phyloP scores from a whole-genome alignment of 345 rosid species.

The Lagerstroemia speciosa region DNA sequence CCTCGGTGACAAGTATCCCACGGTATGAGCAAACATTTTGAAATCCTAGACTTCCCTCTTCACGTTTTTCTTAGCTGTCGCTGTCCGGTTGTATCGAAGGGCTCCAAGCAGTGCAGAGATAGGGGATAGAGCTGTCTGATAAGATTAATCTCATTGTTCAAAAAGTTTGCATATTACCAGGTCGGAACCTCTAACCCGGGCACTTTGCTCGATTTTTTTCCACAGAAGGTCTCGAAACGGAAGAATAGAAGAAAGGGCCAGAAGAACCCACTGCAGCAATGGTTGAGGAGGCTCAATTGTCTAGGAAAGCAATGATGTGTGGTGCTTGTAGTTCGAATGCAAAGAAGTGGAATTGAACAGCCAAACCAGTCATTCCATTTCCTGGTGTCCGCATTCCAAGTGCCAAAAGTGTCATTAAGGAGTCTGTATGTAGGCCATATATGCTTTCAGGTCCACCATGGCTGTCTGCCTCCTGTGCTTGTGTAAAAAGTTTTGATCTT shows the following conservation, averaged over 20 bases:
- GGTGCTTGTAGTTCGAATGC: neutral
- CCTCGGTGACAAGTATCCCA: constrained; percentile 1
- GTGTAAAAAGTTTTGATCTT: neutral
- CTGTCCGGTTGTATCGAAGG: too few species aligned
- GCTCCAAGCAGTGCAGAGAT: too few species aligned
- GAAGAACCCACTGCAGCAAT: neutral
- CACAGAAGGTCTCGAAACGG: neutral
- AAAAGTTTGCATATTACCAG: neutral
- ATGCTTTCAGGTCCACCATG: neutral
- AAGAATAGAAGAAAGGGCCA: neutral
- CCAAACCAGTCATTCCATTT: too few species aligned
- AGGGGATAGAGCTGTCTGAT: too few species aligned
- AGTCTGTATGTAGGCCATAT: neutral
- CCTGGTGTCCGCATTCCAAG: neutral
- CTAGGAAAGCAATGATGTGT: neutral
- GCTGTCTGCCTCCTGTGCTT: neutral
- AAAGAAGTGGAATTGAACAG: too few species aligned
- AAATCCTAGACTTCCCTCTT: neutral
- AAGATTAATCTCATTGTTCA: neutral
- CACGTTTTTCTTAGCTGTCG: neutral
- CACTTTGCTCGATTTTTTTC: neutral
- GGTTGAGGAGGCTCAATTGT: neutral
- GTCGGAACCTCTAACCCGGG: neutral
- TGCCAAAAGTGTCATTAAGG: neutral
- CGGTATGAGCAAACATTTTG: neutral